Evolutionary conservation across 2,329 filamentous ascomycete genomes (phyloP).

Genomic region (Boeremia lycopersici): DNA sequence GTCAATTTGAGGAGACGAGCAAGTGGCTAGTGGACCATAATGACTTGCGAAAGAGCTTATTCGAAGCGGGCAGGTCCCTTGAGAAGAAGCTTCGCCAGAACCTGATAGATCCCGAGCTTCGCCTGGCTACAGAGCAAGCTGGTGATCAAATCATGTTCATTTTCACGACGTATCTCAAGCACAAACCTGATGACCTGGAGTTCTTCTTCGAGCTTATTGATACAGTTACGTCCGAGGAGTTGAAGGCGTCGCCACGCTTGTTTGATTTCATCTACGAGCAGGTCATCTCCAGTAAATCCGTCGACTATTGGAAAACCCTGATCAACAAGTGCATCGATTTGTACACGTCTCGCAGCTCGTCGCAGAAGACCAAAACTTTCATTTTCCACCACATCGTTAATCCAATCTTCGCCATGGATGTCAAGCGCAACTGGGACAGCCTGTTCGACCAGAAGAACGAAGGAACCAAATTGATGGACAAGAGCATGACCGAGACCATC

Average conservation of each 20-base stretch:
- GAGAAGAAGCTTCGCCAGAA: constrained; percentile 75
- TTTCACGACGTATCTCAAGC: constrained; percentile 78
- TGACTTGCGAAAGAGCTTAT: constrained; percentile 63
- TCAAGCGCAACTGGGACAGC: constrained; percentile 77
- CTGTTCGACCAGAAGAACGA: constrained; percentile 58
- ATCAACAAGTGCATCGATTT: constrained; percentile 86
- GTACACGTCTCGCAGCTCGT: constrained; percentile 77
- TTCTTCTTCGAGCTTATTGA: constrained; percentile 85
- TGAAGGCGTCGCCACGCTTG: constrained; percentile 77
- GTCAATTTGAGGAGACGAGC: constrained; percentile 66
- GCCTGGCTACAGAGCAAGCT: constrained; percentile 86
- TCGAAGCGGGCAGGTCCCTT: constrained; percentile 75
- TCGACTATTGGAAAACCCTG: constrained; percentile 83
- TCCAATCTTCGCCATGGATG: constrained; percentile 94
- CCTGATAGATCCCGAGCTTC: constrained; percentile 71
- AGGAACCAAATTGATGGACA: constrained; percentile 79
- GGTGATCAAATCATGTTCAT: constrained; percentile 86
- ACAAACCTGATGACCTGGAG: constrained; percentile 77
- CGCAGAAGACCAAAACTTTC: constrained; percentile 92
- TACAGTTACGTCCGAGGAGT: constrained; percentile 78
- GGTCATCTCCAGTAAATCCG: constrained; percentile 82
- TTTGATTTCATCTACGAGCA: constrained; percentile 83
- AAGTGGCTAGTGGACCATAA: constrained; percentile 68
- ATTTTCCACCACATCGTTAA: constrained; percentile 91
- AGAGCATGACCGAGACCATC: constrained; percentile 84